These are phyloP conservation scores for Hirschioporus abietinus DNA, from an alignment of 768 basidiomycete genomes.

Conservation along the genomic window DNA sequence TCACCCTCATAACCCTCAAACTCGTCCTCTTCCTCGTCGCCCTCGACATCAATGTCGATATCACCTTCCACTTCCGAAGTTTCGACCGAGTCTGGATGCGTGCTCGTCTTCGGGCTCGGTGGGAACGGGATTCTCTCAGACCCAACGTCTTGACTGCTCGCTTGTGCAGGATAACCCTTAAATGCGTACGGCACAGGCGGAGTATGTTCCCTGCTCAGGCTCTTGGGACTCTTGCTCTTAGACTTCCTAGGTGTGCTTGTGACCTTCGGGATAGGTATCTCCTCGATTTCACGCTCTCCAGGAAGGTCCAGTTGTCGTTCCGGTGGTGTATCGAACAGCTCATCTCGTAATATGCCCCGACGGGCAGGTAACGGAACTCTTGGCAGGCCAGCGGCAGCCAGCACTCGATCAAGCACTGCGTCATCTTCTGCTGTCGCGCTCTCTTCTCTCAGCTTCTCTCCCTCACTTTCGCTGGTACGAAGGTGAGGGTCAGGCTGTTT, in stretches of 20 bases:
- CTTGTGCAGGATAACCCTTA: slow-evolving; percentile 50
- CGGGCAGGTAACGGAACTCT: slow-evolving; percentile 46
- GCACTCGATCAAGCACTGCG: slow-evolving; percentile 55
- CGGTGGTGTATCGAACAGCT: slow-evolving; percentile 57
- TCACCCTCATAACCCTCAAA: slow-evolving; percentile 24
- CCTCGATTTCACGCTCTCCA: slow-evolving; percentile 36
- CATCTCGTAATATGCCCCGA: slow-evolving; percentile 53
- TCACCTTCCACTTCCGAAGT: slow-evolving; percentile 25
- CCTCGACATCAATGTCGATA: slow-evolving; percentile 24
- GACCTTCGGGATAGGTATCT: slow-evolving; percentile 16
- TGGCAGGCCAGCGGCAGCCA: slow-evolving; percentile 51
- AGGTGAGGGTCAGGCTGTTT: background rate
- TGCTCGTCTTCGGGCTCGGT: slow-evolving; percentile 46
- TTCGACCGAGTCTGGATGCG: slow-evolving; percentile 27
- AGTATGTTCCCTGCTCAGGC: background rate
- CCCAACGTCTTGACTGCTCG: slow-evolving; percentile 3
- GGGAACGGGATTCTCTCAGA: slow-evolving; percentile 70
- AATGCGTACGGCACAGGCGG: slow-evolving; percentile 59
- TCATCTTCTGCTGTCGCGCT: background rate
- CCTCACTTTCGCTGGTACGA: background rate
- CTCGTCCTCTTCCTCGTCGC: slow-evolving; percentile 23
- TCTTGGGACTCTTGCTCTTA: background rate
- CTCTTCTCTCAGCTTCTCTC: slow-evolving; percentile 11
- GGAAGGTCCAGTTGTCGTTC: slow-evolving; percentile 16
- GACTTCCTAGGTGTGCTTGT: background rate